Base-by-base conservation (phyloP, 371 early-diverging fungal genomes). In the Syncephalastrum racemosum region DNA sequence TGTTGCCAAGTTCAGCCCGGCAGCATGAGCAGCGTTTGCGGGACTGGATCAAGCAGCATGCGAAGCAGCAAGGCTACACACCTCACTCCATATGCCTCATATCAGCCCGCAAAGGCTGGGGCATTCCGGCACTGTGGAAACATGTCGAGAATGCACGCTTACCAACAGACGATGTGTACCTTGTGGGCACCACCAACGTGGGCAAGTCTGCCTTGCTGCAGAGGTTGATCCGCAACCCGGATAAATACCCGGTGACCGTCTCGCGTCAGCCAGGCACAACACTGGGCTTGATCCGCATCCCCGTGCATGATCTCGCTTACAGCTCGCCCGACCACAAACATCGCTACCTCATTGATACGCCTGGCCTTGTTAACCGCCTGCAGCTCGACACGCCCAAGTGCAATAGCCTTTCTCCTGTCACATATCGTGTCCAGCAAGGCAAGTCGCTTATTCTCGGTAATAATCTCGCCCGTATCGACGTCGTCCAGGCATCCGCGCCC, bases 141-240 rank as follows among this genome's bases (percentile, higher is more conserved):
- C 71, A 71, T 4, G 68, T 88, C 3, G 58, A 64, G 3, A 54
- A 62, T n/a, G 76, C 70, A 10, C 68, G 81, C 16, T 50, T 73
- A 4, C 72, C 77, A 4, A 77, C 79, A 3, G 85, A 88, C 53
- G 85, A 90, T 60, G 63, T 90, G 3, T 89, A 87, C 55, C 55
- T 89, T 48, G 75, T 90, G 5, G 90, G 90, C 0, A 77, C 80
- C 24, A 86, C 88, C 4, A 90, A 89, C 55, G 88, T 84, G 6
- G 90, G 90, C 39, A 90, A 90, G 64, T 86, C 88, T 0, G 84
- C 86, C 16, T 67, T 90, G 1, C 71, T 89, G 42, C 87, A 90
- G 49, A 79, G 14, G 63, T 88, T 25, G 60, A 87, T 52, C 62
- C 73, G 13, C 69, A 70, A 60, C 45, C 61, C 62, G 65, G 58